These are phyloP conservation scores for Chlorella sp. DNA, from an alignment of 139 green algal genomes.

Conservation along the genomic window DNA sequence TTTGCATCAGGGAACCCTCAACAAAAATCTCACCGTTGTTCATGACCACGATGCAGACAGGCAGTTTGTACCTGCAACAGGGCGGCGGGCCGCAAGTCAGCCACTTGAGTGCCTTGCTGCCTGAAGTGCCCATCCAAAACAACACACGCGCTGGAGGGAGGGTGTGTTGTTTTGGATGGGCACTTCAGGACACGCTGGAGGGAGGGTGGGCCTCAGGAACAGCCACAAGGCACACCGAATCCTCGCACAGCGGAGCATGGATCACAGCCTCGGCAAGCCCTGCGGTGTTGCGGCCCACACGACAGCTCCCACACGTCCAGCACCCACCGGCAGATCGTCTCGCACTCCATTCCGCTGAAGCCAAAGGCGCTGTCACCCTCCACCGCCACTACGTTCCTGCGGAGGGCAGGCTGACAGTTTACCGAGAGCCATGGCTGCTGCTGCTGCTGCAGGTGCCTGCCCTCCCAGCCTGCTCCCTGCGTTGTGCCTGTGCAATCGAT, in stretches of 20 bases:
- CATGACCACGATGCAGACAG: slow-evolving; percentile 76
- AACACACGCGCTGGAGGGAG: neutral
- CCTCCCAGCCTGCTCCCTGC: too few relatives aligned
- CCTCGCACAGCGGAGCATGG: too few relatives aligned
- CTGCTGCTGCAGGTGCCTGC: too few relatives aligned
- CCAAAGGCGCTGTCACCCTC: slow-evolving; percentile 89
- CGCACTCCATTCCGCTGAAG: slow-evolving; percentile 81
- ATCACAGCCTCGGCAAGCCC: too few relatives aligned
- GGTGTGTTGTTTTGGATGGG: neutral
- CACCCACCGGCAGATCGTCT: slow-evolving; percentile 66
- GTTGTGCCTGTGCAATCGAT: too few relatives aligned
- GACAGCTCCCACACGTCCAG: neutral
- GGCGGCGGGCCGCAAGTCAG: too few relatives aligned
- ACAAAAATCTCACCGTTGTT: slow-evolving; percentile 79
- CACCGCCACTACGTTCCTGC: slow-evolving; percentile 72
- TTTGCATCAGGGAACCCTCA: too few relatives aligned
- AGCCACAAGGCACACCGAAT: neutral
- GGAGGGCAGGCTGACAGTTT: too few relatives aligned
- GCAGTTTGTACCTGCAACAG: slow-evolving; percentile 77
- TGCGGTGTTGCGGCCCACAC: too few relatives aligned
- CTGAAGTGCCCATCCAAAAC: neutral
- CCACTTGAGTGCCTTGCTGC: too few relatives aligned
- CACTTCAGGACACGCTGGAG: neutral
- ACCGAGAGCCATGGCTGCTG: too few relatives aligned
- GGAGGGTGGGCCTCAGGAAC: neutral